Evolutionary conservation across 2,329 filamentous ascomycete genomes (phyloP).

Genomic region (Verticillium longisporum): DNA sequence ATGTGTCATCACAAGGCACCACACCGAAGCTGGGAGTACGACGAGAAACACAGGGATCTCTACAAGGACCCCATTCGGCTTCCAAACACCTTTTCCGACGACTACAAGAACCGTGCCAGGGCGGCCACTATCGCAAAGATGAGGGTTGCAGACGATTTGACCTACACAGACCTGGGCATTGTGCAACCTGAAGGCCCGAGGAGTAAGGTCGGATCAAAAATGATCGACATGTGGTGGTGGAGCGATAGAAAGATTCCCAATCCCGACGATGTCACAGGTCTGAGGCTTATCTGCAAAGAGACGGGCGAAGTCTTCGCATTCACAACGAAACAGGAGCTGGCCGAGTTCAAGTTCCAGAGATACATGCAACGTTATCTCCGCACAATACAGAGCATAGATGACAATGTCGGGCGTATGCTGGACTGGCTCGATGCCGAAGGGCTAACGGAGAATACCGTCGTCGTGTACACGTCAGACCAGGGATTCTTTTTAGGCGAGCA

Average conservation of each 20-base stretch:
- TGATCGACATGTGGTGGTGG: conserved; percentile 16
- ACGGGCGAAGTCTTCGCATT: conserved; percentile 39
- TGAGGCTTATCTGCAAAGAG: conserved; percentile 36
- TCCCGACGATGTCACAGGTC: conserved; percentile 20
- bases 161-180: conserved; percentile 40
- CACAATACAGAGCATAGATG: conserved; percentile 44
- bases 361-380: conserved; percentile 51
- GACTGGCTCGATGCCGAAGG: conserved; percentile 35
- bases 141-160: conserved; percentile 42
- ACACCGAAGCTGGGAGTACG: conserved; percentile 44
- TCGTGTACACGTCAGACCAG: conserved; percentile 47
- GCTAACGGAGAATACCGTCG: conserved; percentile 37
- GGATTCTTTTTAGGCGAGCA: conserved; percentile 52
- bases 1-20: conserved; percentile 53
- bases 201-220: conserved; percentile 16
- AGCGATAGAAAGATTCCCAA: conserved; percentile 31
- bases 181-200: conserved; percentile 40
- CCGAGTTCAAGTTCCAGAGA: conserved; percentile 48
- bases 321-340: conserved; percentile 29
- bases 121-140: conserved; percentile 44
- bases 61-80: conserved; percentile 37
- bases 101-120: conserved; percentile 45
- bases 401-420: conserved; percentile 42
- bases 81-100: conserved; percentile 44
- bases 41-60: conserved; percentile 38